Conservation (phyloP, 2,329 filamentous ascomycete genomes). For the Fusarium pseudoanthophilum region DNA sequence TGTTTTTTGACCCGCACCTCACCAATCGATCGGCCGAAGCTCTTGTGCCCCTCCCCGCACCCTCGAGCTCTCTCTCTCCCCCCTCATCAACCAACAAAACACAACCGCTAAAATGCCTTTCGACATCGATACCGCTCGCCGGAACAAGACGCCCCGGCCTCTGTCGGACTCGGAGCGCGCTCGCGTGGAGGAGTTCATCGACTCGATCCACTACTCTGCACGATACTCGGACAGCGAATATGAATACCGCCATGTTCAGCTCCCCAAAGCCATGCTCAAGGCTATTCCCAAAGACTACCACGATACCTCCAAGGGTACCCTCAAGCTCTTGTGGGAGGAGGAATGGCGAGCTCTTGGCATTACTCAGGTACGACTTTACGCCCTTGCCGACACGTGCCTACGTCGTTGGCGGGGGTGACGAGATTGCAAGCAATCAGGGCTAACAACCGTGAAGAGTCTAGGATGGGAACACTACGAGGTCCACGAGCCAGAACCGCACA, state of each 20-base stretch:
- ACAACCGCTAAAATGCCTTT: constrained; percentile 44
- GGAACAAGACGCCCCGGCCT: constrained; percentile 86
- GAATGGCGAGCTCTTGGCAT: constrained; percentile 98
- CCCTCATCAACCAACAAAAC: constrained; percentile 9
- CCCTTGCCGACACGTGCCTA: background rate
- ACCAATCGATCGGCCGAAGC: constrained; percentile 38
- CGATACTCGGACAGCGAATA: constrained; percentile 94
- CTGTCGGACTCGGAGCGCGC: constrained; percentile 84
- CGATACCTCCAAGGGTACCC: constrained; percentile 85
- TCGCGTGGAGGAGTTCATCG: constrained; percentile 88
- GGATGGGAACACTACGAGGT: constrained; percentile 99
- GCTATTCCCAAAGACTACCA: constrained; percentile 95
- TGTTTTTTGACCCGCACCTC: constrained; percentile 27
- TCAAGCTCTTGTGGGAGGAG: constrained; percentile 98
- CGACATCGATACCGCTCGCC: constrained; percentile 81
- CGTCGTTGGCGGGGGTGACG: background rate
- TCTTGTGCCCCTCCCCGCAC: constrained; percentile 36
- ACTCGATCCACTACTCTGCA: constrained; percentile 94
- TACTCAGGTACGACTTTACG: constrained; percentile 76
- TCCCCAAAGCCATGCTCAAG: constrained; percentile 98
- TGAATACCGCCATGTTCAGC: constrained; percentile 97
- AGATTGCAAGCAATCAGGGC: constrained; percentile 1
- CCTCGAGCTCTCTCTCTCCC: constrained; percentile 19
- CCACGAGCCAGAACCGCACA: constrained; percentile 98
- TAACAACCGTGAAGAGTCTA: constrained; percentile 73